phyloP scores from a whole-genome alignment of 2,329 filamentous ascomycete species.

The Plectosphaerella sp. region DNA sequence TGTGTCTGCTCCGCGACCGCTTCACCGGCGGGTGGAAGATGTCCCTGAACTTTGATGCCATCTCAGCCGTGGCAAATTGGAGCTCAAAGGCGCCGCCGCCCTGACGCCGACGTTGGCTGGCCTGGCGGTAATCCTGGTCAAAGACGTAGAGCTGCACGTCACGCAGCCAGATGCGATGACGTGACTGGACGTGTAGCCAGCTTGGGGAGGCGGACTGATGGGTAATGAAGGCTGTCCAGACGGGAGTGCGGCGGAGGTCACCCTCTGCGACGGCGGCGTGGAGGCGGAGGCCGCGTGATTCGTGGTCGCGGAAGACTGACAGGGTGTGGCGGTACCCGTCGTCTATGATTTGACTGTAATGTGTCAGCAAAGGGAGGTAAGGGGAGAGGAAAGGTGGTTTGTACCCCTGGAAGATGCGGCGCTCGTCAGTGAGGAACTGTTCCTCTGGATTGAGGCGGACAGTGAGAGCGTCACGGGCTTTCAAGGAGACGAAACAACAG shows the following conservation, averaged over 20 bases:
- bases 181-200: conserved; percentile 47
- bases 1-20: conserved; percentile 2
- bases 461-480: conserved; percentile 43
- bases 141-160: conserved; percentile 57
- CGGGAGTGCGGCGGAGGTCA: conserved; percentile 47
- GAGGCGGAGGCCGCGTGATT: conserved; percentile 45
- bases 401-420: conserved; percentile 52
- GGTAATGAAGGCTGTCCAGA: conserved; percentile 63
- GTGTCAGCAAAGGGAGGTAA: neutral
- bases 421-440: conserved; percentile 42
- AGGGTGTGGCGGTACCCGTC: conserved; percentile 50
- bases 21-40: conserved; percentile 25
- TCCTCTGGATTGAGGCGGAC: conserved; percentile 39
- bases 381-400: neutral
- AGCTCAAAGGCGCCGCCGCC: conserved; percentile 45
- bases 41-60: conserved; percentile 33
- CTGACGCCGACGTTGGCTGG: conserved; percentile 44
- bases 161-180: conserved; percentile 43
- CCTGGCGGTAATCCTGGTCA: conserved; percentile 49
- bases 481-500: conserved; percentile 53
- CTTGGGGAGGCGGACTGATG: conserved; percentile 40
- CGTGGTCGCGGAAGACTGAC: conserved; percentile 46
- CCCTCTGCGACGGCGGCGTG: conserved; percentile 54
- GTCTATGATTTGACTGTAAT: conserved; percentile 48
- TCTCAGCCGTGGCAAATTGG: conserved; percentile 39